These are phyloP conservation scores for Daldinia childiae DNA, from an alignment of 495 filamentous ascomycete species.

Conservation along the genomic window DNA sequence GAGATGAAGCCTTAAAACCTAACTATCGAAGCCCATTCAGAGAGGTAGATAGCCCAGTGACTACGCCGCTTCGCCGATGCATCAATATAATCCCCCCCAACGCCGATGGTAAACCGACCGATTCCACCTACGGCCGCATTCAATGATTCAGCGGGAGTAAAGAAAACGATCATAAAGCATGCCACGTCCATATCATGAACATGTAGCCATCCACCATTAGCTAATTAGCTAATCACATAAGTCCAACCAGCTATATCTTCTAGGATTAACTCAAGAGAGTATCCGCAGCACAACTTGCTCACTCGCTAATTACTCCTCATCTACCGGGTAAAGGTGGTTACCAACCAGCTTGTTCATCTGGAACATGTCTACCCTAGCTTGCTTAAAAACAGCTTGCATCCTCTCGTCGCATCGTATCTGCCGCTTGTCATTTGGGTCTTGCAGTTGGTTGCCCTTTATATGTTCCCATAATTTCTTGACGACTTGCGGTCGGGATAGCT, in stretches of 20 bases:
- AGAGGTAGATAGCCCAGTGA: not conserved
- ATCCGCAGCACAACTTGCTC: not conserved
- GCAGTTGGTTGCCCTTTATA: constrained; percentile 84
- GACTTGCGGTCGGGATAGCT: constrained; percentile 92
- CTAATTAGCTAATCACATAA: not conserved
- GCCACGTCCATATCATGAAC: constrained; percentile 12
- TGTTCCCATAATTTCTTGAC: constrained; percentile 97
- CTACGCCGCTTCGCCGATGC: constrained; percentile 9
- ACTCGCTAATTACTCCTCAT: constrained; percentile 49
- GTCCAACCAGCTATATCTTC: not conserved
- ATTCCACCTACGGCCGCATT: constrained; percentile 2
- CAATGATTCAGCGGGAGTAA: not conserved
- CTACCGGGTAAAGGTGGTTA: constrained; percentile 64
- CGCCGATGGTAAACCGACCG: constrained; percentile 4
- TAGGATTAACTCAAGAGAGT: not conserved
- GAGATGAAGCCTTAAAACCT: constrained; percentile 1
- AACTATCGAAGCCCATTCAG: not conserved
- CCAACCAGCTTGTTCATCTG: constrained; percentile 83
- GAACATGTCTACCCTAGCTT: constrained; percentile 95
- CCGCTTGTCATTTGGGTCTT: constrained; percentile 89
- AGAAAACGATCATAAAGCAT: constrained; percentile 23
- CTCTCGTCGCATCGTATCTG: constrained; percentile 92
- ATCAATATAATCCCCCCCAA: constrained; percentile 23
- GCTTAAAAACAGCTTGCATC: constrained; percentile 89
- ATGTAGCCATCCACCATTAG: constrained; percentile 4